Evolutionary conservation across 371 early-diverging fungal genomes (phyloP), one percentile per base, ranked within the genome.

Genomic region (Parasitella parasitica): DNA sequence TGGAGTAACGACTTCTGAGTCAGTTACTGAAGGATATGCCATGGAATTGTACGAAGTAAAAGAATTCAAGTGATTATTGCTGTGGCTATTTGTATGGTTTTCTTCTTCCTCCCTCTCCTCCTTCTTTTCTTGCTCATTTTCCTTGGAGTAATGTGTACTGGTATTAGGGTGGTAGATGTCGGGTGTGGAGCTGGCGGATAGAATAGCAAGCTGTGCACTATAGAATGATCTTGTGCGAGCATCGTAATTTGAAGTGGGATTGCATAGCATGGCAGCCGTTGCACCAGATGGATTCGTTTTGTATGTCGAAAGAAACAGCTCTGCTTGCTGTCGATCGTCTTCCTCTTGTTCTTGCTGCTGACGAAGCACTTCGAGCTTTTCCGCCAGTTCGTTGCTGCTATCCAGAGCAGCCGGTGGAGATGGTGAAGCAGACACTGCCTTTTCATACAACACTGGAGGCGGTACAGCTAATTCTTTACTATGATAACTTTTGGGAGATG

Each of bases 301-400:
- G 32, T 57, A 46, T 5, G 35, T 8, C 0, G 58, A 15, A n/a
- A 70, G 48, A 43, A 74, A 72, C 20, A 70, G 67, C n/a, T 71
- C 70, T 9, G 61, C 70, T 16, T 73, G 67, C 2, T 43, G 66
- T 7, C 51, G 36, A 28, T 77, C 75, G 28, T 77, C 74, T 15
- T 72, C 70, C 30, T 77, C 72, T 24, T 57, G 26, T 53, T 72
- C 71, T 15, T 64, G 63, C 15, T 64, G 68, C 12, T 64, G 61
- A 12, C 73, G 70, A 20, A 70, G 57, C 4, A 51, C 20, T 32
- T 78, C 76, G 6, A 72, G 24, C 37, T 64, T 49, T 8, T 49
- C 26, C 1, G 66, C 41, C 18, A 71, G 7, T 41, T 59, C 43
- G 5, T 62, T 49, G 16, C 62, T 57, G 63, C 27, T 20, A 11